phyloP scores from a whole-genome alignment of 495 filamentous ascomycete genomes.

The Aspergillus asperescens region DNA sequence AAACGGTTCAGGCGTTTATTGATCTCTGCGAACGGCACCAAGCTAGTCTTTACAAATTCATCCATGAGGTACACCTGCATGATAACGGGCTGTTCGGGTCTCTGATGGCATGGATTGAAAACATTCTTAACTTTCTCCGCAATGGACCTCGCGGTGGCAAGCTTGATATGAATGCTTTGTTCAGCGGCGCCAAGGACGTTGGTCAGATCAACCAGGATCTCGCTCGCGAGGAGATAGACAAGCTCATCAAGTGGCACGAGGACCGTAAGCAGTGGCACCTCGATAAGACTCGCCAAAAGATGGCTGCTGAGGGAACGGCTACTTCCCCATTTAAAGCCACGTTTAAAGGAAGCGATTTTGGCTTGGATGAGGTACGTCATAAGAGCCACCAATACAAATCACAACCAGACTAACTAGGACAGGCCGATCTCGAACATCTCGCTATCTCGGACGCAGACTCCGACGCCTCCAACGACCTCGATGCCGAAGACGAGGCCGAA shows the following conservation, averaged over 20 bases:
- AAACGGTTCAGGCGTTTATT: conserved; percentile 98
- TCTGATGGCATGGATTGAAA: conserved; percentile 95
- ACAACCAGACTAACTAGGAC: neutral
- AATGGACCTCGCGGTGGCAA: conserved; percentile 73
- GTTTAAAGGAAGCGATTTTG: conserved; percentile 79
- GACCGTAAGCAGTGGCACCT: conserved; percentile 94
- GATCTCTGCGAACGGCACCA: conserved; percentile 94
- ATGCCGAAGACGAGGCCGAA: conserved; percentile 55
- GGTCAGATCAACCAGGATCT: conserved; percentile 61
- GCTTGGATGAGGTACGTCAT: conserved; percentile 66
- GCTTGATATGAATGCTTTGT: conserved; percentile 89
- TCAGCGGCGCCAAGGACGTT: conserved; percentile 67
- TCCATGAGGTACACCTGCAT: conserved; percentile 97
- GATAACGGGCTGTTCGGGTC: conserved; percentile 95
- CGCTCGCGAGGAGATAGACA: conserved; percentile 76
- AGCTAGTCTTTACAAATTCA: conserved; percentile 96
- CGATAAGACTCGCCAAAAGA: conserved; percentile 96
- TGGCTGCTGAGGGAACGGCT: conserved; percentile 74
- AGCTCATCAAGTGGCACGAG: conserved; percentile 87
- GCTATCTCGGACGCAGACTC: conserved; percentile 68
- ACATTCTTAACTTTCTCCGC: conserved; percentile 89
- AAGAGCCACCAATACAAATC: conserved; percentile 1
- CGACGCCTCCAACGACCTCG: conserved; percentile 58
- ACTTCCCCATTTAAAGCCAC: conserved; percentile 44
- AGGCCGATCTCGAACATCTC: conserved; percentile 76